phyloP scores from a whole-genome alignment of 169 alveolate genomes.

The Cryptosporidium bovis region DNA sequence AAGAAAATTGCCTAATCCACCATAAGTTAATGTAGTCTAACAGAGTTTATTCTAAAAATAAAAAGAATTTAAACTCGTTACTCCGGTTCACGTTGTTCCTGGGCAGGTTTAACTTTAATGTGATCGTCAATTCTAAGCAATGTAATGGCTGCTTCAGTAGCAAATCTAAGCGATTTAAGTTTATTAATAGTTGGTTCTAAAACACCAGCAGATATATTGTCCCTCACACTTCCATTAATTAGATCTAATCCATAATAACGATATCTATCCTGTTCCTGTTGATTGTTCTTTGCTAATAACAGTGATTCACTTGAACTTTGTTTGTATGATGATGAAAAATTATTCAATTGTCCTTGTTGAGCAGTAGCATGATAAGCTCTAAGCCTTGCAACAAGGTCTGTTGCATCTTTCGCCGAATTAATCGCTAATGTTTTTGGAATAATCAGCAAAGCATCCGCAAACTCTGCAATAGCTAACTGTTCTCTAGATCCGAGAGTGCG shows the following conservation, averaged over 20 bases:
- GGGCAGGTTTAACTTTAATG: constrained; percentile 85
- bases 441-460: constrained; percentile 96
- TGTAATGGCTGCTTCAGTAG: constrained; percentile 99
- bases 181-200: constrained; percentile 95
- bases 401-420: constrained; percentile 98
- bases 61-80: background rate
- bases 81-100: constrained; percentile 34
- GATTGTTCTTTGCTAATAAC: too few relatives aligned
- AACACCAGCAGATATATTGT: constrained; percentile 94
- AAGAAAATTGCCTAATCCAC: too few relatives aligned
- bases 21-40: too few relatives aligned
- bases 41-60: background rate
- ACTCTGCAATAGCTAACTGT: constrained; percentile 98
- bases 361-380: constrained; percentile 93
- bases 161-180: constrained; percentile 93
- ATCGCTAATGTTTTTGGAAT: constrained; percentile 99
- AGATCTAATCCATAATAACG: constrained; percentile 95
- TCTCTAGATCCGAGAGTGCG: constrained; percentile 97
- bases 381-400: constrained; percentile 92
- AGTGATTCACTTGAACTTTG: constrained; percentile 76
- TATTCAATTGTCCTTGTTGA: constrained; percentile 79
- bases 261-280: constrained; percentile 82
- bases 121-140: constrained; percentile 98
- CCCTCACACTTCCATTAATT: constrained; percentile 93
- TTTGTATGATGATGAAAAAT: constrained; percentile 67